Percentiles rank a stretch among this genome's conserved stretches.
phyloP scores from a whole-genome alignment of 352 stramenopile species.

The Globisporangium radiosum region DNA sequence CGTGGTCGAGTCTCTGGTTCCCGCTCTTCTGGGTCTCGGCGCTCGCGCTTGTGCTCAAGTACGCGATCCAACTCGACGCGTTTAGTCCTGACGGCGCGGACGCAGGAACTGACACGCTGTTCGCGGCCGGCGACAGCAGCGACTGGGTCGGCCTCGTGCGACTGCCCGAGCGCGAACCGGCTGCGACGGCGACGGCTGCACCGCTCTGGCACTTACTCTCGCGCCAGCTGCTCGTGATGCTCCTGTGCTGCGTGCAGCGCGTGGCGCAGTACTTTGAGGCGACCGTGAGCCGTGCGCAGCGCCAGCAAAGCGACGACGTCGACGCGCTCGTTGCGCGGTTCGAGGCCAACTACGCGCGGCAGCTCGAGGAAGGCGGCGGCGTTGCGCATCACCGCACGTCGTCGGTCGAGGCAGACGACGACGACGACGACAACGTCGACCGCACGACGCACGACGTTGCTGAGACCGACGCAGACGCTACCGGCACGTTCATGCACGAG shows the following conservation, averaged over 20 bases:
- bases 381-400: constrained; percentile 33
- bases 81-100: constrained; percentile 30
- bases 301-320: constrained; percentile 28
- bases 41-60: constrained; percentile 49
- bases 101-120: constrained; percentile 19
- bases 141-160: constrained; percentile 55
- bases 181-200: constrained; percentile 16
- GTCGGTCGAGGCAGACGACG: constrained; percentile 46
- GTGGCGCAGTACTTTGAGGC: constrained; percentile 68
- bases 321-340: constrained; percentile 33
- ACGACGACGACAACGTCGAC: constrained; percentile 42
- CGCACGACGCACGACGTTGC: constrained; percentile 25
- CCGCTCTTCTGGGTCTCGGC: constrained; percentile 74
- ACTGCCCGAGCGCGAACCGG: constrained; percentile 32
- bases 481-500: constrained; percentile 4
- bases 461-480: constrained; percentile 14
- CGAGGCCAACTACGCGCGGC: constrained; percentile 39
- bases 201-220: constrained; percentile 48
- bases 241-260: constrained; percentile 69
- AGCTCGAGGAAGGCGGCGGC: constrained; percentile 30
- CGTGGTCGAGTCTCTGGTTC: constrained; percentile 72
- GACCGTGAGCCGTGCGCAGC: constrained; percentile 25
- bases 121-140: constrained; percentile 41
- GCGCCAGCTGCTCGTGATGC: constrained; percentile 57
- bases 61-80: constrained; percentile 56